Base-by-base conservation (phyloP, 176 grass and related monocot species). In the Pharus latifolius region DNA sequence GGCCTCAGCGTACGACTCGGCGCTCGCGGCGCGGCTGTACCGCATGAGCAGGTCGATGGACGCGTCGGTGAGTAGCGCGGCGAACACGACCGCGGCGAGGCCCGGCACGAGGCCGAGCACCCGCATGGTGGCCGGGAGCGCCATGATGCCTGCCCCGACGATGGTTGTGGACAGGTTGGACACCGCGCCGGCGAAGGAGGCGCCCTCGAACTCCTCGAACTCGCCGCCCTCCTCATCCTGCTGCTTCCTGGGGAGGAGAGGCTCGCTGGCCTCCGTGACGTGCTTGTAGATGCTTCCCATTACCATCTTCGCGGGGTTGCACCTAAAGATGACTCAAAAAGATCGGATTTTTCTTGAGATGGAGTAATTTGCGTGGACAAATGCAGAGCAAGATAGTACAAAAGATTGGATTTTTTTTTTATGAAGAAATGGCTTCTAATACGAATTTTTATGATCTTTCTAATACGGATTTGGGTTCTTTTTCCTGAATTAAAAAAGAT, bases 81-180 rank as follows among this genome's bases (percentile, higher is more conserved):
- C 73, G 17, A 98, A 91, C 72, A 93, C 71, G 17, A 93, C 80
- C 26, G 93, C 34, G 37, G 69, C 65, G 14, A 98, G 76, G 11
- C 89, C 94, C 3, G 89, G 94, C 24, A 83, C 67, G 53, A 93
- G 87, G 38, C 94, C 94, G 23, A 98, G 60, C 57, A 98, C 89
- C 47, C 80, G 90, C 89, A 93, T 98, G 55, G 94, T 93, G 71
- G 89, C 94, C 25, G 89, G 94, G 49, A 98, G 86, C 22, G 94
- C 90, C 94, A 98, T 98, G 78, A 98, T 93, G 31, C 94, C 94
- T 0, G 89, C 94, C 27, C 94, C 94, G 3, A 98, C 89, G 35
- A 98, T 85, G 54, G 94, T 98, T 14, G 89, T 98, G 12, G 94
- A 90, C 18, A 93, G 87, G 73, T 97, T 97, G 70, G 92, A 97